Base-by-base conservation (phyloP, 2,329 filamentous ascomycete genomes). In the Fusarium humuli region DNA sequence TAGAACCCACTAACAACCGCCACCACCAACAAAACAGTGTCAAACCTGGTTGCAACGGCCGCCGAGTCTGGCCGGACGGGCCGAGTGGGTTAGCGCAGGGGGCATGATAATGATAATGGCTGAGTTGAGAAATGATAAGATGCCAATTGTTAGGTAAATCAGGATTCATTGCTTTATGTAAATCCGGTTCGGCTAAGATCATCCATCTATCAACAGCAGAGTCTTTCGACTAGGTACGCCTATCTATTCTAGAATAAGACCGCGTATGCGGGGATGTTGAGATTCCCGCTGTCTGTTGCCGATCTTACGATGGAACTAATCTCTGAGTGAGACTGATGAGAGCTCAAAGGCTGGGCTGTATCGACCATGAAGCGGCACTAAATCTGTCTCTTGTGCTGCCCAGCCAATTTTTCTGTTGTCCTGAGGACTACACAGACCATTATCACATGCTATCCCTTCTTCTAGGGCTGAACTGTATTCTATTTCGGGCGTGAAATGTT, bases 41-140 rank as follows among this genome's bases (percentile, higher is more conserved):
- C 63, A 52, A 54, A 45, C 59, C 44, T 67, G 63, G 53, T 61
- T 50, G 22, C 46, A 69, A 70, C 67, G 63, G 63, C 67, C 60
- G 54, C 47, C 63, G 67, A 70, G 58, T 68, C 55, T 71, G 46
- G 50, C 63, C 63, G 50, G 57, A 56, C 67, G 69, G 69, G 64
- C 69, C 69, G 69, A 71, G 66, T 42, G 41, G 41, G 29, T 55
- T 65, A 61, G 57, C 41, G 63, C 25, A 71, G 50, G 64, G 45
- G 23, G n/a, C 32, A 34, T 34, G 18, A 20, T 30, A 18, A 32
- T 32, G 30, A 52, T 52, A 52, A 40, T 25, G 44, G 54, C 53
- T 41, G 34, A 61, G 20, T 37, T 25, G 50, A 61, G 42, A 55
- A 55, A 34, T 48, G 54, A 63, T 68, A 58, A 57, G 50, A 46